phyloP scores from a whole-genome alignment of 768 basidiomycete genomes.

The Termitomyces heimii region DNA sequence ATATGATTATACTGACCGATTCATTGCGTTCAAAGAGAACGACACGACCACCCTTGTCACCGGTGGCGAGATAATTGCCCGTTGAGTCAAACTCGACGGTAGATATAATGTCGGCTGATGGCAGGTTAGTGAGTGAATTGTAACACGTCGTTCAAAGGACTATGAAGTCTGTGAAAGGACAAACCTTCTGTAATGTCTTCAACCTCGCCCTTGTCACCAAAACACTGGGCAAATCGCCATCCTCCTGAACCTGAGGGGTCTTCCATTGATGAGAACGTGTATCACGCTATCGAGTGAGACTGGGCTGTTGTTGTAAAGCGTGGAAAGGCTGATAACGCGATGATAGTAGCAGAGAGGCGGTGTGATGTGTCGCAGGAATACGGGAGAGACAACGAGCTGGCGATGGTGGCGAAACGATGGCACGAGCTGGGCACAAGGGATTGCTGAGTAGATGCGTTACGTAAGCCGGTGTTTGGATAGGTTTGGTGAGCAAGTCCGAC shows the following conservation, averaged over 20 bases:
- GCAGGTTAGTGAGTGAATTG: slow-evolving; percentile 15
- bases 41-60: slow-evolving; percentile 98
- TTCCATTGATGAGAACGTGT: slow-evolving; percentile 48
- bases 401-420: slow-evolving; percentile 19
- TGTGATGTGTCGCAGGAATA: slow-evolving; percentile 18
- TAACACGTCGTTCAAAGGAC: not conserved
- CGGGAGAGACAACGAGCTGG: slow-evolving; percentile 12
- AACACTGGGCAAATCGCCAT: slow-evolving; percentile 99
- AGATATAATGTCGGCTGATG: slow-evolving; percentile 97
- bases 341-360: slow-evolving; percentile 4
- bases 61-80: slow-evolving; percentile 98
- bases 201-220: slow-evolving; percentile 99
- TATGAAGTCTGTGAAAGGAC: slow-evolving; percentile 16
- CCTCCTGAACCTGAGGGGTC: slow-evolving; percentile 82
- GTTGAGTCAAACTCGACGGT: slow-evolving; percentile 99
- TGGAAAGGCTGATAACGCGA: slow-evolving; percentile 20
- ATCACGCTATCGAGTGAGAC: slow-evolving; percentile 17
- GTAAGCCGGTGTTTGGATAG: slow-evolving; percentile 15
- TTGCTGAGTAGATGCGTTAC: slow-evolving; percentile 15
- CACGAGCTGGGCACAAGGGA: slow-evolving; percentile 20
- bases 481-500: slow-evolving; percentile 22
- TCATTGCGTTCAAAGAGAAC: slow-evolving; percentile 99
- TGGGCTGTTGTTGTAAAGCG: slow-evolving; percentile 12
- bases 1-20: slow-evolving; percentile 48
- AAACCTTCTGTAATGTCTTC: slow-evolving; percentile 99